Conservation (phyloP, 1,284 basidiomycete genomes). For the Naganishia albida region DNA sequence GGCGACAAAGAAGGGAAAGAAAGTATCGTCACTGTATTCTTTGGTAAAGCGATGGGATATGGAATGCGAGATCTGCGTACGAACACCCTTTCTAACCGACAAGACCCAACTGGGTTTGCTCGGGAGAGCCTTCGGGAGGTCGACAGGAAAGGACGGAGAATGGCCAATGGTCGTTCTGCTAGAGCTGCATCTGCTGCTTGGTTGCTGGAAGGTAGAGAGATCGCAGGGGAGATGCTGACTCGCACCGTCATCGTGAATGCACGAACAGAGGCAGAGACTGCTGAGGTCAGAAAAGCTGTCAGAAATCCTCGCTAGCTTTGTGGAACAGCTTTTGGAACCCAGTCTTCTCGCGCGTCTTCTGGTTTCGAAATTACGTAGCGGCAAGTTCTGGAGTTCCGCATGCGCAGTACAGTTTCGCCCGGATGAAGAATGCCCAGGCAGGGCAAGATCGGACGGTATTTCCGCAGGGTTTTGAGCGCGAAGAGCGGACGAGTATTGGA, state of each 20-base stretch:
- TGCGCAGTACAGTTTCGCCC: not conserved
- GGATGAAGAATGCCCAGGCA: slow-evolving; percentile 27
- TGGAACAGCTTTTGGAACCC: no score
- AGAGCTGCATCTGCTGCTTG: no score
- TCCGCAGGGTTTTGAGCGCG: slow-evolving; percentile 1
- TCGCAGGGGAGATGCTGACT: no score
- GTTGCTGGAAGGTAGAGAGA: no score
- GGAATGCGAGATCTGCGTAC: not conserved
- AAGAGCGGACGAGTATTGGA: not conserved
- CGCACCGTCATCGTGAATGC: no score
- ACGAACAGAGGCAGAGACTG: no score
- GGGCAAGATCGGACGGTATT: not conserved
- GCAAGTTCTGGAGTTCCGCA: not conserved
- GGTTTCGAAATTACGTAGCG: not conserved
- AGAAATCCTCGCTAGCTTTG: no score
- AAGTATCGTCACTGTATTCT: not conserved
- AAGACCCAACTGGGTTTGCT: not conserved
- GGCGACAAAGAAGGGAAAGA: slow-evolving; percentile 2
- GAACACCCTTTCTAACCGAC: not conserved
- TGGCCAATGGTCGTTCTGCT: no score
- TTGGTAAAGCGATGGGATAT: not conserved
- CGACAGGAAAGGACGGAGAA: no score
- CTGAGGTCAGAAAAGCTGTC: no score
- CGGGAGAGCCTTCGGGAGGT: not conserved
- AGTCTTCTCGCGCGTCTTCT: not conserved